A percentile compares a stretch with the other conserved stretches of the same genome.
phyloP scores from a whole-genome alignment of 805 yeast genomes.

The Saccharomycopsis fodiens region DNA sequence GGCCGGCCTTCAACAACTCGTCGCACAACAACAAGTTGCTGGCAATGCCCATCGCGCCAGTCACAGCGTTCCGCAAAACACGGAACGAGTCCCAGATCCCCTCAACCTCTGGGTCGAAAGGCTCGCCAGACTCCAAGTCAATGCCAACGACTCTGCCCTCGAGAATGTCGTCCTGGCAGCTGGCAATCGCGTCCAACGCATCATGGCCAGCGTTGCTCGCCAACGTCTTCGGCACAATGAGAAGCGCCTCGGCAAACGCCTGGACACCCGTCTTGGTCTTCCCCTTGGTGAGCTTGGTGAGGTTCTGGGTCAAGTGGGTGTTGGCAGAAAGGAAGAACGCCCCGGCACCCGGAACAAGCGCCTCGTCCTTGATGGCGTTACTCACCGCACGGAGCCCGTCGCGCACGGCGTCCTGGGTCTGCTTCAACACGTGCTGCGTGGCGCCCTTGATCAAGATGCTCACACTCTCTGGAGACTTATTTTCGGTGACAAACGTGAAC shows the following conservation, averaged over 20 bases:
- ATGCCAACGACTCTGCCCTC: slow-evolving; percentile 85
- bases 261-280: slow-evolving; percentile 87
- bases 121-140: slow-evolving; percentile 86
- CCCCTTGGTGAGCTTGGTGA: slow-evolving; percentile 52
- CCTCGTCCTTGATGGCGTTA: slow-evolving; percentile 77
- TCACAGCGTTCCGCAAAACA: slow-evolving; percentile 86
- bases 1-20: slow-evolving; percentile 93
- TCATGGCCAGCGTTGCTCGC: slow-evolving; percentile 91
- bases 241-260: slow-evolving; percentile 88
- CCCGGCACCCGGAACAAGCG: slow-evolving; percentile 95
- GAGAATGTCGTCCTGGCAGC: slow-evolving; percentile 81
- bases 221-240: slow-evolving; percentile 88
- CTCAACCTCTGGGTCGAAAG: slow-evolving; percentile 88
- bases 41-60: slow-evolving; percentile 91
- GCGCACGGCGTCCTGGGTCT: slow-evolving; percentile 94
- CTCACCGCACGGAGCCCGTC: slow-evolving; percentile 95
- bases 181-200: slow-evolving; percentile 78
- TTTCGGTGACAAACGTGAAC: slow-evolving; percentile 90
- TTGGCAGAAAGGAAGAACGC: slow-evolving; percentile 86
- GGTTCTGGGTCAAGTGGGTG: slow-evolving; percentile 47
- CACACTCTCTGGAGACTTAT: slow-evolving; percentile 81
- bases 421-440: slow-evolving; percentile 79
- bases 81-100: slow-evolving; percentile 97
- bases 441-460: slow-evolving; percentile 92
- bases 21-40: slow-evolving; percentile 89